Percentiles rank a stretch among this genome's conserved stretches.
Evolutionary conservation across 306 rosid genomes (phyloP).

Genomic region (Carpinus viminea): DNA sequence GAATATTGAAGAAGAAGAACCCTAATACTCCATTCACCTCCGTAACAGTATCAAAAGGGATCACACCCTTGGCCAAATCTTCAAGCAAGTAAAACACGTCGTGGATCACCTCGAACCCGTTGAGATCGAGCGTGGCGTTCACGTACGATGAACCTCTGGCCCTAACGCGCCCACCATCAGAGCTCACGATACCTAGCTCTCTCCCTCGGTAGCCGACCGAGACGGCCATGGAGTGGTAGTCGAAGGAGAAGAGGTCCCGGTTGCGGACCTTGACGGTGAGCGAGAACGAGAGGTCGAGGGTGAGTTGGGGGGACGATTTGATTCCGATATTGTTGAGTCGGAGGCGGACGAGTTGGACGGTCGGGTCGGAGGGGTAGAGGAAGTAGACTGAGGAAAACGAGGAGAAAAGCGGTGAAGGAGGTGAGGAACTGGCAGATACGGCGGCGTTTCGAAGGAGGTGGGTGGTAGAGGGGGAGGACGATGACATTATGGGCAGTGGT

Average conservation of each 20-base stretch:
- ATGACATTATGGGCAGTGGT: constrained; percentile 53
- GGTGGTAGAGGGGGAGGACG: constrained; percentile 55
- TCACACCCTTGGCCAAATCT: constrained; percentile 69
- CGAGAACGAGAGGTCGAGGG: constrained; percentile 70
- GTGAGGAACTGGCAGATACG: constrained; percentile 21
- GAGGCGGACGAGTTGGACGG: constrained; percentile 51
- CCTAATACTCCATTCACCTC: constrained; percentile 64
- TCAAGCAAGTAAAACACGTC: constrained; percentile 74
- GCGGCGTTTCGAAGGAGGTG: not conserved
- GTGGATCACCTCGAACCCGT: constrained; percentile 65
- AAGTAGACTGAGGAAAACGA: constrained; percentile 46
- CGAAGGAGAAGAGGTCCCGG: constrained; percentile 66
- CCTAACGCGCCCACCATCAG: constrained; percentile 53
- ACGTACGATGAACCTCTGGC: constrained; percentile 69
- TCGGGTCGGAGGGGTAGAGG: constrained; percentile 75
- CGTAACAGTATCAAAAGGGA: constrained; percentile 74
- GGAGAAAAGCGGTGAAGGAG: constrained; percentile 22
- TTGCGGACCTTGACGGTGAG: constrained; percentile 57
- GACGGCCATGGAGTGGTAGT: constrained; percentile 51
- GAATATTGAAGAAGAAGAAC: constrained; percentile 56
- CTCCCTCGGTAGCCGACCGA: constrained; percentile 78
- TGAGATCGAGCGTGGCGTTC: constrained; percentile 58
- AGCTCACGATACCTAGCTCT: constrained; percentile 54
- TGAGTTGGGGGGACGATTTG: constrained; percentile 42
- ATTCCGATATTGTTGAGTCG: constrained; percentile 52